Conservation (phyloP, 169 alveolate genomes). For the Plasmodium cynomolgi region DNA sequence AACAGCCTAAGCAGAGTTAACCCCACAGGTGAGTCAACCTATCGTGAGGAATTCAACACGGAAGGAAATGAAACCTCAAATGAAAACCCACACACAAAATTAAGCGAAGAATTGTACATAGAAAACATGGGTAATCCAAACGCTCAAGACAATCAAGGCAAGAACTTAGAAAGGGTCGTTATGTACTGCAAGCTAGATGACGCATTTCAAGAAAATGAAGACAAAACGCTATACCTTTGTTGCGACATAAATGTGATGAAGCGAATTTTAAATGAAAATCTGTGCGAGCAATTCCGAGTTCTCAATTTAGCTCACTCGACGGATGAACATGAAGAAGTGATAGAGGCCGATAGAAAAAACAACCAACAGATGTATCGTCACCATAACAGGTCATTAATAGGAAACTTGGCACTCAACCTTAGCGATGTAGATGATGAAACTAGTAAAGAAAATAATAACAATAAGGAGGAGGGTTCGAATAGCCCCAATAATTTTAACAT, state of each 20-base stretch:
- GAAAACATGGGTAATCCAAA: background rate
- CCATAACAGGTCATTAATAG: slow-evolving; percentile 27
- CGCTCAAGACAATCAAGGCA: background rate
- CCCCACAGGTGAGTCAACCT: background rate
- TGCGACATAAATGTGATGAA: slow-evolving; percentile 57
- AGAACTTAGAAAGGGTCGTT: slow-evolving; percentile 23
- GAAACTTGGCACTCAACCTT: slow-evolving; percentile 50
- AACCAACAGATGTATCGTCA: background rate
- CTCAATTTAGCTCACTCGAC: slow-evolving; percentile 14
- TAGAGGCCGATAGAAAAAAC: background rate
- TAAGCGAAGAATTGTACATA: background rate
- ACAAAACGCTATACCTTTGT: slow-evolving; percentile 26
- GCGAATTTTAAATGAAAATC: slow-evolving; percentile 19
- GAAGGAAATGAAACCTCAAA: background rate
- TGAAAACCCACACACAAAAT: background rate
- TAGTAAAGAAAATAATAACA: background rate
- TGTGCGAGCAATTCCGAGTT: slow-evolving; percentile 16
- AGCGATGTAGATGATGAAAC: background rate
- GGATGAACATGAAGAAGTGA: slow-evolving; percentile 40
- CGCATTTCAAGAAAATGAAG: slow-evolving; percentile 31
- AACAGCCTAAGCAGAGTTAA: background rate
- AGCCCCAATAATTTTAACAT: background rate
- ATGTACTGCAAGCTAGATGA: slow-evolving; percentile 39
- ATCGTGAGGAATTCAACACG: background rate
- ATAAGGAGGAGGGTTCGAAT: background rate